Percentiles rank a stretch among this genome's conserved stretches.
phyloP scores from a whole-genome alignment of 495 filamentous ascomycete genomes.

The Rhizodiscina lignyota region DNA sequence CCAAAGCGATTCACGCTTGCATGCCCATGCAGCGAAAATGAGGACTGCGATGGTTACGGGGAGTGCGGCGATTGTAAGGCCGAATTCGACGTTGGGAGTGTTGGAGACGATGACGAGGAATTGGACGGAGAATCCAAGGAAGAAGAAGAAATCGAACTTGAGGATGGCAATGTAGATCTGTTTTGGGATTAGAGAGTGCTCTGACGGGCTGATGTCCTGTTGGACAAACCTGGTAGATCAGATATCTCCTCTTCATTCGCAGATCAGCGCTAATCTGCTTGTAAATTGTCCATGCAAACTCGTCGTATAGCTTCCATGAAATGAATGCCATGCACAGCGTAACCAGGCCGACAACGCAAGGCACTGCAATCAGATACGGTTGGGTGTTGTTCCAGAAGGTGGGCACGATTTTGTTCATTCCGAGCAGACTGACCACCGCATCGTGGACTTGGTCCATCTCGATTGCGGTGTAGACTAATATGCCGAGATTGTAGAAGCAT shows the following conservation, averaged over 20 bases:
- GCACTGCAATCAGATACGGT: slow-evolving; percentile 72
- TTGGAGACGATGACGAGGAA: slow-evolving; percentile 81
- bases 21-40: slow-evolving; percentile 66
- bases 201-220: background rate
- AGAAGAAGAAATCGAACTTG: slow-evolving; percentile 99
- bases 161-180: slow-evolving; percentile 95
- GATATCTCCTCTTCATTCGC: slow-evolving; percentile 87
- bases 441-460: slow-evolving; percentile 76
- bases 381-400: slow-evolving; percentile 49
- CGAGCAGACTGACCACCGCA: slow-evolving; percentile 38
- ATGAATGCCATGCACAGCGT: slow-evolving; percentile 56
- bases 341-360: slow-evolving; percentile 62
- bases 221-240: slow-evolving; percentile 74
- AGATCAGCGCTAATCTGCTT: slow-evolving; percentile 98
- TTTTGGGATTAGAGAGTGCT: slow-evolving; percentile 4
- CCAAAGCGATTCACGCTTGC: slow-evolving; percentile 59
- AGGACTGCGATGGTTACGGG: slow-evolving; percentile 82
- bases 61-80: slow-evolving; percentile 72
- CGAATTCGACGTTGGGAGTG: slow-evolving; percentile 55
- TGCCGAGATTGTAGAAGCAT: slow-evolving; percentile 76
- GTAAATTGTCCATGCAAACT: slow-evolving; percentile 98
- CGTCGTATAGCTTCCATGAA: slow-evolving; percentile 90
- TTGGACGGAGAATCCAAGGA: slow-evolving; percentile 94
- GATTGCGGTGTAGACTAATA: slow-evolving; percentile 81
- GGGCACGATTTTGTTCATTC: slow-evolving; percentile 17